Percentiles rank a stretch among this genome's conserved stretches.
phyloP scores from a whole-genome alignment of 2,329 filamentous ascomycete genomes.

The Mollisia scopiformis region DNA sequence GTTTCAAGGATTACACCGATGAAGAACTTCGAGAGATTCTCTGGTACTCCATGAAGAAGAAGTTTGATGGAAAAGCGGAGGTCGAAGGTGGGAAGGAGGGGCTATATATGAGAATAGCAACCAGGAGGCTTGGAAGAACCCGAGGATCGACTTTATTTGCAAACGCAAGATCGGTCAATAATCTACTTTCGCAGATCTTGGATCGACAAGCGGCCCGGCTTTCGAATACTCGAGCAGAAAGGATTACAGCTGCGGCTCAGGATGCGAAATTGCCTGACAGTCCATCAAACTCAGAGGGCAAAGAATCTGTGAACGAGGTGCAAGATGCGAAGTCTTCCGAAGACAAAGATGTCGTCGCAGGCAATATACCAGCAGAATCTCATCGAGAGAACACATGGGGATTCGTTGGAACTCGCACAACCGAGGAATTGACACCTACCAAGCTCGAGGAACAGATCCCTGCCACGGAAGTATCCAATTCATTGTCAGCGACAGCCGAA shows the following conservation, averaged over 20 bases:
- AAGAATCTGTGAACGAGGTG: neutral
- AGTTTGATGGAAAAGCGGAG: conserved; percentile 58
- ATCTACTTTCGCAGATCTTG: neutral
- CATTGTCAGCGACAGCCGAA: neutral
- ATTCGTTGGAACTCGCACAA: too few species aligned
- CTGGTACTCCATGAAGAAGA: conserved; percentile 52
- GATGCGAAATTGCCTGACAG: conserved; percentile 14
- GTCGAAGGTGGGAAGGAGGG: conserved; percentile 61
- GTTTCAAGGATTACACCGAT: conserved; percentile 70
- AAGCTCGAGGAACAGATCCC: neutral
- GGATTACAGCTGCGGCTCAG: conserved; percentile 55
- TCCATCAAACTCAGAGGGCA: too few species aligned
- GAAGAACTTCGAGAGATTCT: conserved; percentile 66
- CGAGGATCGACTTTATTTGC: conserved; percentile 71
- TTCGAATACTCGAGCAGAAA: conserved; percentile 73
- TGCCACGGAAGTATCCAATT: neutral
- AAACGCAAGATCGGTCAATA: conserved; percentile 62
- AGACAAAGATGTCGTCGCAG: neutral
- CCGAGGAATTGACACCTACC: too few species aligned
- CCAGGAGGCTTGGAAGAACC: conserved; percentile 61
- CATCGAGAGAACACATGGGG: too few species aligned
- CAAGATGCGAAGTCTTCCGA: neutral
- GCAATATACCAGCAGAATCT: too few species aligned
- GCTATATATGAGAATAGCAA: conserved; percentile 65
- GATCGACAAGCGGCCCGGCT: conserved; percentile 56